Evolutionary conservation across 257 asterid species (phyloP).

Genomic region (Mitragyna speciosa): DNA sequence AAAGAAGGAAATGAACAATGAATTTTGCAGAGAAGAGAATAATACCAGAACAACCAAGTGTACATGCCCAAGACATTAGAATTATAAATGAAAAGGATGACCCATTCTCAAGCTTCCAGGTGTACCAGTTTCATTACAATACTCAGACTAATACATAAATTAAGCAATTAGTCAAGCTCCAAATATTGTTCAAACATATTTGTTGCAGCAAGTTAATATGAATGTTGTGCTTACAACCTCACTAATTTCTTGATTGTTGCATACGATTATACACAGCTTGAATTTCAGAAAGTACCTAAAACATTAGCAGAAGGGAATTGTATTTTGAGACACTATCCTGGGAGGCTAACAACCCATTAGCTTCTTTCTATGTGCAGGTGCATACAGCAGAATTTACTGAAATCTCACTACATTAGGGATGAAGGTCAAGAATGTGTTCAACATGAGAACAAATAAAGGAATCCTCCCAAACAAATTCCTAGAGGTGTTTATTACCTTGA

Average conservation of each 20-base stretch:
- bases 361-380: constrained; percentile 1
- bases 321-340: neutral
- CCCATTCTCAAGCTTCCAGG: neutral
- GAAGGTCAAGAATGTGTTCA: neutral
- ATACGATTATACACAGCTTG: neutral
- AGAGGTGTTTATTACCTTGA: neutral
- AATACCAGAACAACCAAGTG: neutral
- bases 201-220: neutral
- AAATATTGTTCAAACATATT: neutral
- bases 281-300: neutral
- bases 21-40: neutral
- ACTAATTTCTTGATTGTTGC: too few relatives aligned
- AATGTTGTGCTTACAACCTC: neutral
- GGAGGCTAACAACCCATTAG: neutral
- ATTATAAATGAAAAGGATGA: neutral
- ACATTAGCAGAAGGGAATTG: neutral
- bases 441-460: neutral
- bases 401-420: too few relatives aligned
- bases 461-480: neutral
- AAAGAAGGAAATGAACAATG: neutral
- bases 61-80: neutral
- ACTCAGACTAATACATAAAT: neutral
- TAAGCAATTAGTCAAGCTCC: neutral
- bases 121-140: neutral
- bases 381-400: neutral